Evolutionary conservation across 2,329 filamentous ascomycete genomes (phyloP).

Genomic region (Phyllosticta citribraziliensis): DNA sequence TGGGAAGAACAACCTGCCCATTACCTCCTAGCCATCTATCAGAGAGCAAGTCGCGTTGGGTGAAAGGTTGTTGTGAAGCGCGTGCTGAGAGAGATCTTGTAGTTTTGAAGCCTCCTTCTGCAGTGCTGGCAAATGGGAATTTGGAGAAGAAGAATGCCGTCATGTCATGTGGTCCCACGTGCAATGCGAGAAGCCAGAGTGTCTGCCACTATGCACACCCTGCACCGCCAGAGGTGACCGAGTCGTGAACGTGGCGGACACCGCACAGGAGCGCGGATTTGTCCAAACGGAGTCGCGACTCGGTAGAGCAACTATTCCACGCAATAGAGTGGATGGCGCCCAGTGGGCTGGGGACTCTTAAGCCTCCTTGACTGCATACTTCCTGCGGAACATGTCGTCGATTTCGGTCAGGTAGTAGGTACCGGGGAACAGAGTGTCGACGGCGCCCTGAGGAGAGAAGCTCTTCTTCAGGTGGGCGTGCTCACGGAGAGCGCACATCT

Average conservation of each 20-base stretch:
- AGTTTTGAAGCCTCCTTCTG: background rate
- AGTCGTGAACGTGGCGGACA: background rate
- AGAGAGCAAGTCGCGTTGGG: background rate
- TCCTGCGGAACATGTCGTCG: conserved; percentile 42
- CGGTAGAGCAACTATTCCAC: background rate
- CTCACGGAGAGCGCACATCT: conserved; percentile 45
- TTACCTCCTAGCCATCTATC: background rate
- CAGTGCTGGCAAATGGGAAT: background rate
- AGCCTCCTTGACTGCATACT: conserved; percentile 38
- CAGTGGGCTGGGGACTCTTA: conserved; percentile 18
- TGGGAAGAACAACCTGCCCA: background rate
- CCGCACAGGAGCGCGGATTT: background rate
- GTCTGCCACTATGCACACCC: background rate
- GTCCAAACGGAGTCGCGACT: background rate
- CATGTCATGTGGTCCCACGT: background rate
- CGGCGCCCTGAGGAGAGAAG: conserved; percentile 36
- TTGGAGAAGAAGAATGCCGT: background rate
- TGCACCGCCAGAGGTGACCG: background rate
- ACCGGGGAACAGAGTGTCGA: conserved; percentile 35
- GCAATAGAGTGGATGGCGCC: background rate
- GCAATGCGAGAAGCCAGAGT: background rate
- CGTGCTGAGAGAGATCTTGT: background rate
- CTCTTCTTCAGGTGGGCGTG: conserved; percentile 41
- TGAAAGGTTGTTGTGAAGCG: background rate
- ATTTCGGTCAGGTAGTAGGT: conserved; percentile 43